Evolutionary conservation across 2,329 filamentous ascomycete genomes (phyloP), one percentile per base, ranked within the genome.

Genomic region (Paracorniculantispora psalliotae): DNA sequence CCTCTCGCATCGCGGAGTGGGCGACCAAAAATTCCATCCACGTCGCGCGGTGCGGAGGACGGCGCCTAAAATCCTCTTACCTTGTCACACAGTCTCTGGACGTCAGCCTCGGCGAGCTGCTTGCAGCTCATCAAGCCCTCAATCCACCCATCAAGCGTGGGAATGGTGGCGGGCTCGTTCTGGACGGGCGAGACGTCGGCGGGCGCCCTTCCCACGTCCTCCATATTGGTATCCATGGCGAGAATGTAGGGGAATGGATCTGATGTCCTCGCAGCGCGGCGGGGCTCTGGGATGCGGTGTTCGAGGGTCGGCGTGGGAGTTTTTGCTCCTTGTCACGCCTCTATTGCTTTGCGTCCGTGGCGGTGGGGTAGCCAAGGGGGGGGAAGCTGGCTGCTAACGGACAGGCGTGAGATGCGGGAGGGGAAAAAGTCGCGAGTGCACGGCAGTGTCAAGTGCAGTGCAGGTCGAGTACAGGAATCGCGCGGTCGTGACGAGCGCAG

Each of bases 111-210:
- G 62, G 90, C 86, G 75, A 99, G 83, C 83, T 97, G 94, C 81
- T 99, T 99, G 89, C 94, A 99, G 72, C 79, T 87, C 93, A 99
- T 97, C 77, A 99, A 82, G 79, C 84, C 92, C 82, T 97, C 93
- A 73, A 99, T 97, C 94, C 94, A 99, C 71, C 92, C 92, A 74
- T 99, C 94, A 64, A 99, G 83, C 62, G 91, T 96, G 62, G 90
- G 87, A 79, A 96, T 94, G 67, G 92, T 91, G 62, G 92, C 87
- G 59, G 93, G 90, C 79, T 97, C 94, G 61, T 76, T 71, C 69
- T 86, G 83, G 59, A 86, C 80, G 53, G 91, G 85, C 61, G 89
- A 85, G 68, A 96, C 77, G 71, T 89, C 89, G 73, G 90, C 84
- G 65, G 92, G 90, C 70, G 89, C 87, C 77, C 92, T 90, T 71